Evolutionary conservation across 352 stramenopile genomes (phyloP).

Genomic region (Saprolegnia diclina): DNA sequence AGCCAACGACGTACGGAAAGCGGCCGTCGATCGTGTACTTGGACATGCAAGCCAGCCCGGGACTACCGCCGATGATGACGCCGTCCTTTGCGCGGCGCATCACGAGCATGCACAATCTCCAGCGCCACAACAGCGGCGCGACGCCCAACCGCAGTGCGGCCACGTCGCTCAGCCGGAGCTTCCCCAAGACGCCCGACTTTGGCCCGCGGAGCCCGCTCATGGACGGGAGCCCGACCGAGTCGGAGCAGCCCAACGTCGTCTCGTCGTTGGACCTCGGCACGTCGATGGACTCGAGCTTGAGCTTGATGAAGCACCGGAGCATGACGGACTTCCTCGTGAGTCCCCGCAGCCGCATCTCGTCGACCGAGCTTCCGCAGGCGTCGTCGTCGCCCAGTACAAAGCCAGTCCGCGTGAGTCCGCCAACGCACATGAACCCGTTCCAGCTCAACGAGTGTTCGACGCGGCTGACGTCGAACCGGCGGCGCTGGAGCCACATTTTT

Average conservation of each 20-base stretch:
- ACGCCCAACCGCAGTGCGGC: neutral
- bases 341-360: slow-evolving; percentile 8
- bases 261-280: neutral
- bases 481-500: slow-evolving; percentile 96
- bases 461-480: slow-evolving; percentile 74
- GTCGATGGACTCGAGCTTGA: slow-evolving; percentile 17
- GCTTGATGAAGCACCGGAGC: slow-evolving; percentile 12
- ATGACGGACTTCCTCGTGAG: slow-evolving; percentile 15
- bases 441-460: slow-evolving; percentile 14
- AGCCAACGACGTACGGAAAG: neutral
- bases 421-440: neutral
- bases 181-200: slow-evolving; percentile 6
- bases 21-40: neutral
- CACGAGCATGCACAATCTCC: slow-evolving; percentile 26
- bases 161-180: slow-evolving; percentile 5
- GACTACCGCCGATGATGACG: neutral
- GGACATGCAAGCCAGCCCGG: neutral
- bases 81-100: slow-evolving; percentile 1
- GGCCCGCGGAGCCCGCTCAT: neutral
- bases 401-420: neutral
- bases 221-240: neutral
- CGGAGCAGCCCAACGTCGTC: neutral
- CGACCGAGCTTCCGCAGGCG: neutral
- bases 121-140: slow-evolving; percentile 1
- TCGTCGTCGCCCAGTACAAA: neutral